Conservation (phyloP, 768 basidiomycete species). For the Lentinula lateritia region DNA sequence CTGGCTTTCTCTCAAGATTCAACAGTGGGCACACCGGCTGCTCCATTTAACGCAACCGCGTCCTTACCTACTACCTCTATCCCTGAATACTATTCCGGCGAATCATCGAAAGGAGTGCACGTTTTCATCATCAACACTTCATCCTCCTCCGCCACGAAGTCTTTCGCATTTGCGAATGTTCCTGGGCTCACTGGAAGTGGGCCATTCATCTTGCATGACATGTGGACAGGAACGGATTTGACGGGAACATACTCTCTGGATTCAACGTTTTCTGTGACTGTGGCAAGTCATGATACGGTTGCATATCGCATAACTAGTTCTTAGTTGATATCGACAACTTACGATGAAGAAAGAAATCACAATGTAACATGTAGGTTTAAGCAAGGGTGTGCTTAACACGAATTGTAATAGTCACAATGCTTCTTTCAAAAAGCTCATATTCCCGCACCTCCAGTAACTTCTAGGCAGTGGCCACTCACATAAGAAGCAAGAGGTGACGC, state of each 20-base stretch:
- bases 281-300: slow-evolving; percentile 48
- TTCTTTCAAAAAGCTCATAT: slow-evolving; percentile 26
- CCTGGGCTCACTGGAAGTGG: slow-evolving; percentile 34
- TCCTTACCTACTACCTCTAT: slow-evolving; percentile 35
- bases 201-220: slow-evolving; percentile 41
- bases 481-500: slow-evolving; percentile 76
- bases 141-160: slow-evolving; percentile 33
- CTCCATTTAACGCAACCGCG: slow-evolving; percentile 38
- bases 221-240: slow-evolving; percentile 45
- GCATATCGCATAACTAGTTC: slow-evolving; percentile 36
- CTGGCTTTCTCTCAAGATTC: slow-evolving; percentile 52
- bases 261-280: slow-evolving; percentile 30
- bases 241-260: slow-evolving; percentile 31
- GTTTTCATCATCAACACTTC: slow-evolving; percentile 51
- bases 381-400: no score
- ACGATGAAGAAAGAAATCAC: background rate
- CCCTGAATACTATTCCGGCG: slow-evolving; percentile 48
- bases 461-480: slow-evolving; percentile 77
- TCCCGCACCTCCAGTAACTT: slow-evolving; percentile 78
- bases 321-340: background rate
- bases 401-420: no score
- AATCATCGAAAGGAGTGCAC: slow-evolving; percentile 43
- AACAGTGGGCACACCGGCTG: slow-evolving; percentile 38
- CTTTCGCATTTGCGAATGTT: slow-evolving; percentile 39
- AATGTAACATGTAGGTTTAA: background rate